phyloP scores from a whole-genome alignment of 2,329 filamentous ascomycete species.

The Diaporthe eres region DNA sequence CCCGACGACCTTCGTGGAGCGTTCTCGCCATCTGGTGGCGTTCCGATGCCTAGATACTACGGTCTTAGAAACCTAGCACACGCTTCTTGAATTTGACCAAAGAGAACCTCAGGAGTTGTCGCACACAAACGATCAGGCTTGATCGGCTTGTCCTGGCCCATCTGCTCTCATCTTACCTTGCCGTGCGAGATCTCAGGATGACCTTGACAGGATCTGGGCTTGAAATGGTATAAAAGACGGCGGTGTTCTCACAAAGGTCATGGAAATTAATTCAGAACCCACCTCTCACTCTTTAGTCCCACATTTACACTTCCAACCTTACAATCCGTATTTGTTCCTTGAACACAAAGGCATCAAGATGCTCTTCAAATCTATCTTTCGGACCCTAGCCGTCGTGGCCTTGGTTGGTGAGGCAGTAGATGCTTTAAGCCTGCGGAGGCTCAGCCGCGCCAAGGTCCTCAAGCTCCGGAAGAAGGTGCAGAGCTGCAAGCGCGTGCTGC shows the following conservation, averaged over 20 bases:
- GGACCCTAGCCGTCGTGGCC: background rate
- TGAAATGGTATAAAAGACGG: background rate
- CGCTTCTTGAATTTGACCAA: background rate
- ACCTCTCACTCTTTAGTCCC: background rate
- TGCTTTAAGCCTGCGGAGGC: background rate
- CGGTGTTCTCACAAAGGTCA: background rate
- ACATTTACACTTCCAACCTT: background rate
- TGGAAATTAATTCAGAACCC: too few species aligned
- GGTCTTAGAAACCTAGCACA: background rate
- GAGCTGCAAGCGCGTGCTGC: background rate
- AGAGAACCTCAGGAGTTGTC: background rate
- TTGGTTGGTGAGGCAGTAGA: background rate
- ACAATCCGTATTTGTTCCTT: background rate
- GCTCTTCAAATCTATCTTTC: background rate
- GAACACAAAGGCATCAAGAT: background rate
- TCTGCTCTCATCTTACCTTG: background rate
- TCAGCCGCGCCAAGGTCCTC: background rate
- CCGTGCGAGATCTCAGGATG: background rate
- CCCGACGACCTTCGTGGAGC: background rate
- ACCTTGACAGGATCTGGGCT: background rate
- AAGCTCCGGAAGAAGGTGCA: background rate
- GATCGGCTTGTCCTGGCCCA: background rate
- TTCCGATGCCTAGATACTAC: background rate
- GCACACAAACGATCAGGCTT: background rate
- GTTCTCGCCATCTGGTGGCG: background rate